Base-by-base conservation (phyloP, 2,329 filamentous ascomycete genomes). In the Botrytis fragariae region DNA sequence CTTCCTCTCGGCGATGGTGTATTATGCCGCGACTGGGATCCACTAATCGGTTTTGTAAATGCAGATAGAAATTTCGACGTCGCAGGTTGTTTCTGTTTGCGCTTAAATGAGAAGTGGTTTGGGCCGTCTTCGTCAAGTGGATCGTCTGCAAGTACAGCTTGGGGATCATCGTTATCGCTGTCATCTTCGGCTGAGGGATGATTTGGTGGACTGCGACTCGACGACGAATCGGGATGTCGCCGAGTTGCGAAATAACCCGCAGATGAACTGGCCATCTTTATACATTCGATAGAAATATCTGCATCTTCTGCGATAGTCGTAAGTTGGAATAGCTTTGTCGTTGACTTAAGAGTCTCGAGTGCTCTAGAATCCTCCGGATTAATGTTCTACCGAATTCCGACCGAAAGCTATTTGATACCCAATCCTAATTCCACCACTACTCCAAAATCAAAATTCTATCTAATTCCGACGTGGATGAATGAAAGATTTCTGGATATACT, bases 81-180 rank as follows among this genome's bases (percentile, higher is more conserved):
- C 8, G 76, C 35, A 29, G 76, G 72, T 42, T 77, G 77, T 74
- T 86, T 91, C 77, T 89, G 87, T 76, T 89, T 91, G 79, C 92
- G 90, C 84, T 93, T 93, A 84, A 93, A 94, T 48, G 91, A 92
- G 71, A 92, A 83, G 42, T 86, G 84, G 65, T 87, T 84, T 72
- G 83, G 82, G 48, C 87, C 79, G 61, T 85, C 83, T 57, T 69
- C 48, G 69, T 84, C 83, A 73, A 91, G 82, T 32, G 89, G 88
- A 79, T 91, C 89, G 65, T 88, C 85, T 61, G 83, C 84, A 71
- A 91, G 83, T 51, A 89, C 76, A 75, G 78, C 75, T 74, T 78
- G 76, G 63, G 79, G 79, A 72, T 81, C 79, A 51, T 81, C 77
- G 76, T 80, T 77, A 73, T 86, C 83, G 77, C 86, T 84, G 75